Base-by-base conservation (phyloP, 2,329 filamentous ascomycete species). In the Paradendryphiella salina region DNA sequence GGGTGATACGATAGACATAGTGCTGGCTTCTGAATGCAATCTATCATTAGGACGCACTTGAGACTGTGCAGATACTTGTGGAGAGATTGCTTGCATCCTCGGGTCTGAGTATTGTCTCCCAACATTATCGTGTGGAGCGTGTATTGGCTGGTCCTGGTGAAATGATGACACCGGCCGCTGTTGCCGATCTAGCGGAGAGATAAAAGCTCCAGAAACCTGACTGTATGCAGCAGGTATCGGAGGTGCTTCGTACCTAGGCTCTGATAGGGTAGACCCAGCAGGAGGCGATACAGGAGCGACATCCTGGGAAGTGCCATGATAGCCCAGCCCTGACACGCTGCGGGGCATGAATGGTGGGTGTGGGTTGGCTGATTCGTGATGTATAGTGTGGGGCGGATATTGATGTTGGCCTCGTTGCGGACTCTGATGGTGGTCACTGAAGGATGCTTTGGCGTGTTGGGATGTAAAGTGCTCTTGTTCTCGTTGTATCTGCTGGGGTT, bases 201-300 rank as follows among this genome's bases (percentile, higher is more conserved):
- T 52, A 28, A 66, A 72, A 4, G 66, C 64, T 17, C 69, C 66
- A 35, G 60, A 63, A 5, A 71, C 70, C 40, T 64, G 69, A 23
- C 42, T 66, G 36, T 73, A 73, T 9, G 70, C 69, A 15, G 65
- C 67, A 26, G 70, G 70, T 40, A 73, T 72, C 13, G 65, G 65
- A 40, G 69, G 69, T 3, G 69, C 70, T 14, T 73, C 69, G 37
- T 73, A 72, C 26, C 55, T 65, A 5, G 70, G 69, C 32, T 72
- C 70, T 15, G 41, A 21, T 20, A 48, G 20, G 21, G 63, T 58
- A 18, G 61, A 59, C 38, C 57, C 63, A 1, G 60, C 54, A 31
- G 63, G 61, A 42, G 67, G 63, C 11, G 56, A 46, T 26, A 48
- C 20, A 3, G 63, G 52, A 4, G 52, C 47, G 6, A 50, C 44